These are phyloP conservation scores for Phytophthora pini DNA, from an alignment of 352 stramenopile species.

Conservation along the genomic window DNA sequence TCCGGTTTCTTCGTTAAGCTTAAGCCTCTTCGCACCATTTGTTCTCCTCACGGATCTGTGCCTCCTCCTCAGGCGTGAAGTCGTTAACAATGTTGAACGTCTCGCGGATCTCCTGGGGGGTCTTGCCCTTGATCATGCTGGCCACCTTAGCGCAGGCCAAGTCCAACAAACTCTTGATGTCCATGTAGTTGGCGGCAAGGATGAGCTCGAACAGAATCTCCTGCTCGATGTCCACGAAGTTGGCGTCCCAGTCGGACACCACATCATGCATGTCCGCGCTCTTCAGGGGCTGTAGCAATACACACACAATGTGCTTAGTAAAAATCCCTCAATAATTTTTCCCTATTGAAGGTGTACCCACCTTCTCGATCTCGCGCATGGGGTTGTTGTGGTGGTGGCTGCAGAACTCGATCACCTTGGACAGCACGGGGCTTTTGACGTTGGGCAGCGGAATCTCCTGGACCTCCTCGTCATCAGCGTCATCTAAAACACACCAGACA, in stretches of 20 bases:
- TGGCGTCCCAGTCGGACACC: conserved; percentile 99
- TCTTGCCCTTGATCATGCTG: conserved; percentile 97
- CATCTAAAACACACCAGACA: conserved; percentile 54
- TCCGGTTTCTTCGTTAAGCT: conserved; percentile 22
- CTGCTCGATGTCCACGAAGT: conserved; percentile 99
- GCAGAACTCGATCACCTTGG: conserved; percentile 98
- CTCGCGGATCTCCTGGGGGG: conserved; percentile 98
- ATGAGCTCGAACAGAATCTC: conserved; percentile 99
- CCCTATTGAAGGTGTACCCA: conserved; percentile 15
- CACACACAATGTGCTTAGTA: too few relatives aligned
- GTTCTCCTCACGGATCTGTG: conserved; percentile 99
- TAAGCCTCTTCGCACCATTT: conserved; percentile 99
- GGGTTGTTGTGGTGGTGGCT: conserved; percentile 95
- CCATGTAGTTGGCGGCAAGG: conserved; percentile 99
- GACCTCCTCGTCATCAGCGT: conserved; percentile 94
- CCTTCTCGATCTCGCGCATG: conserved; percentile 99
- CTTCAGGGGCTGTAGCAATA: conserved; percentile 91
- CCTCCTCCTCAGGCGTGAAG: conserved; percentile 99
- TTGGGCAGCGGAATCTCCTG: conserved; percentile 98
- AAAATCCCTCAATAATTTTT: too few relatives aligned
- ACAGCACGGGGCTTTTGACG: conserved; percentile 96
- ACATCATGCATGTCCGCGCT: conserved; percentile 98
- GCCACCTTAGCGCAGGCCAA: conserved; percentile 91
- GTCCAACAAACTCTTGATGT: conserved; percentile 98
- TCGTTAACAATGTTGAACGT: conserved; percentile 99